Conservation (phyloP, 2,329 filamentous ascomycete species). For the Microdochium nivale region DNA sequence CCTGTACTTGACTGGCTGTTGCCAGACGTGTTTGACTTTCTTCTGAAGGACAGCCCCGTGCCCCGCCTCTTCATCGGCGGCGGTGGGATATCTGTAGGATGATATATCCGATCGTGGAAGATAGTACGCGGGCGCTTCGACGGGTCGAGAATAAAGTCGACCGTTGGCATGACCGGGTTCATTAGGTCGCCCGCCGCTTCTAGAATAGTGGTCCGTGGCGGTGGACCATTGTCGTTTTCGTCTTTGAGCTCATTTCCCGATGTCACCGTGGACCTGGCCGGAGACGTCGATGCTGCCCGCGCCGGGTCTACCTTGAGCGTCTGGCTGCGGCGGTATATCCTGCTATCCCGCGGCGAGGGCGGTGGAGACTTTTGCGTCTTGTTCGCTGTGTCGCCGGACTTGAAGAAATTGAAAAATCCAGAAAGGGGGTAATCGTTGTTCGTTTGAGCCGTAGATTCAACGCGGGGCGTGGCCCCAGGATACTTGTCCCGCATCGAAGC, state of each 20-base stretch:
- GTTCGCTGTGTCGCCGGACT: slow-evolving; percentile 37
- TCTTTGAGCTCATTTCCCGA: slow-evolving; percentile 39
- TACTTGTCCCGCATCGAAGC: slow-evolving; percentile 21
- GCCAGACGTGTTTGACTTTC: slow-evolving; percentile 16
- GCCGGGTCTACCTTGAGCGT: slow-evolving; percentile 47
- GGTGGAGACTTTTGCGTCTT: slow-evolving; percentile 28
- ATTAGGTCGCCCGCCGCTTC: slow-evolving; percentile 90
- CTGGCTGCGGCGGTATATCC: slow-evolving; percentile 71
- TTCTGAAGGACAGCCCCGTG: slow-evolving; percentile 24
- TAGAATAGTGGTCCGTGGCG: slow-evolving; percentile 86
- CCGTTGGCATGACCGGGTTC: slow-evolving; percentile 76
- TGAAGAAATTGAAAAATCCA: slow-evolving; percentile 68
- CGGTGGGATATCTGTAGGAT: slow-evolving; percentile 83
- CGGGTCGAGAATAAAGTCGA: slow-evolving; percentile 78
- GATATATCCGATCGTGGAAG: slow-evolving; percentile 94
- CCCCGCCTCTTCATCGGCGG: slow-evolving; percentile 56
- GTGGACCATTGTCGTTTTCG: slow-evolving; percentile 38
- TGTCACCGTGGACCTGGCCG: slow-evolving; percentile 34
- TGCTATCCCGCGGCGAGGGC: slow-evolving; percentile 51
- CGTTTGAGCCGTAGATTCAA: slow-evolving; percentile 11
- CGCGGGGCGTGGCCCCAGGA: slow-evolving; percentile 12
- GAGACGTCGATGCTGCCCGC: slow-evolving; percentile 19
- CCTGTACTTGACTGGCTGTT: slow-evolving; percentile 13
- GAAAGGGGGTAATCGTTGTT: slow-evolving; percentile 44
- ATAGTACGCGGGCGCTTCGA: slow-evolving; percentile 77